Base-by-base conservation (phyloP, 129 eudicot genomes). In the Cynara cardunculus region DNA sequence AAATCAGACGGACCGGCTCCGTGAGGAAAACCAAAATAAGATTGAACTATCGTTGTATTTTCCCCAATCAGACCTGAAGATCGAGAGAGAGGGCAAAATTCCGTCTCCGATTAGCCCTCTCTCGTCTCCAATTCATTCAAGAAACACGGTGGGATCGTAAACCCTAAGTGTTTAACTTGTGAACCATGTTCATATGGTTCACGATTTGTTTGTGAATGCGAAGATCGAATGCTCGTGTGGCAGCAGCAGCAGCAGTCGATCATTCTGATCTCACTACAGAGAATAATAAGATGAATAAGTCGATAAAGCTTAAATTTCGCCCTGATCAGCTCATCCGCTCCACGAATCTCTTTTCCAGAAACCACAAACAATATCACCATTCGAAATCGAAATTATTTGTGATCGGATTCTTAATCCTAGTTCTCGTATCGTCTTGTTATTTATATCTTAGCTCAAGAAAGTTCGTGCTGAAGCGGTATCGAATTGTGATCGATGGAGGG, bases 401-500 rank as follows among this genome's bases (percentile, higher is more conserved):
- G 12, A 82, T 85, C 70, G 41, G 77, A 26, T 83, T 90, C 13
- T 46, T 87, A 22, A 49, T 78, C 13, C 25, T 89, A 0, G 69
- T 81, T n/a, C 10, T 91, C 8, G 73, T 72, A 39, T 37, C 85
- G 25, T 85, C 84, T 70, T 87, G 77, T 75, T 87, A 72, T 73
- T 3, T 85, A 1, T 81, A 88, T 25, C n/a, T 86, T 10, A 65
- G 70, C 72, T 78, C 84, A 9, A 22, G 49, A 18, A 64, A 8
- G 62, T 27, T 37, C 32, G 12, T 59, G 0, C 37, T 12, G 24
- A 44, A 75, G 9, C 76, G 66, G 2, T 89, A 79, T 24, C 86
- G 86, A 13, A 70, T 92, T 28, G 87, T 95, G 78, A 95, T 92
- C 35, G 99, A 95, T 32, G 97, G 99, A 14, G 99, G 99, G 5